These are phyloP conservation scores for Penicillium antarcticum DNA, from an alignment of 495 filamentous ascomycete genomes.

Conservation along the genomic window DNA sequence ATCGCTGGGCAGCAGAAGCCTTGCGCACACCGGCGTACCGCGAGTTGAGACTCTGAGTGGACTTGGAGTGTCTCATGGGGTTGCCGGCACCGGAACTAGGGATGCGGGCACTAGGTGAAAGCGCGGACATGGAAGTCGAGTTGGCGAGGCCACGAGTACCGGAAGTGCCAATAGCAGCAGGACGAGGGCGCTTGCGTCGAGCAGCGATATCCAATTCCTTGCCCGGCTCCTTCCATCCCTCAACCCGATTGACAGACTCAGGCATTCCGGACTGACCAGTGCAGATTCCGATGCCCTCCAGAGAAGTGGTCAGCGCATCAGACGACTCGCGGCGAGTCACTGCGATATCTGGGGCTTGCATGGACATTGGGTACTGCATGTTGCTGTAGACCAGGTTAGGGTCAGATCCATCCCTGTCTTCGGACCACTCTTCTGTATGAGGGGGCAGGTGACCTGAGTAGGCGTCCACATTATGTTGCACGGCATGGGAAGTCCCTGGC, in stretches of 20 bases:
- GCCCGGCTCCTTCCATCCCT: slow-evolving; percentile 38
- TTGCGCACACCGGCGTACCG: slow-evolving; percentile 53
- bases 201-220: slow-evolving; percentile 53
- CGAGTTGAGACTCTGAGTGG: slow-evolving; percentile 46
- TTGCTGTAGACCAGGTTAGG: slow-evolving; percentile 26
- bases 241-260: slow-evolving; percentile 23
- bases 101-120: slow-evolving; percentile 36
- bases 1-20: slow-evolving; percentile 46
- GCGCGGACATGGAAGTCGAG: slow-evolving; percentile 41
- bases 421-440: slow-evolving; percentile 29
- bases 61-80: slow-evolving; percentile 52
- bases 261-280: slow-evolving; percentile 21
- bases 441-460: slow-evolving; percentile 18
- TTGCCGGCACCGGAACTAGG: slow-evolving; percentile 33
- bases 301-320: slow-evolving; percentile 35
- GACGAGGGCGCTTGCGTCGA: slow-evolving; percentile 50
- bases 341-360: slow-evolving; percentile 34
- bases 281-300: slow-evolving; percentile 43
- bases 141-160: slow-evolving; percentile 34
- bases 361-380: slow-evolving; percentile 30
- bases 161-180: slow-evolving; percentile 50
- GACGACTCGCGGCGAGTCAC: slow-evolving; percentile 39
- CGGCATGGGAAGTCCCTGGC: slow-evolving; percentile 14
- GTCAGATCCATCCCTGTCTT: slow-evolving; percentile 25
- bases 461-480: slow-evolving; percentile 13